Evolutionary conservation across 345 rosid genomes (phyloP), one percentile per base, ranked within the genome.

Genomic region (Eutrema heterophyllum): DNA sequence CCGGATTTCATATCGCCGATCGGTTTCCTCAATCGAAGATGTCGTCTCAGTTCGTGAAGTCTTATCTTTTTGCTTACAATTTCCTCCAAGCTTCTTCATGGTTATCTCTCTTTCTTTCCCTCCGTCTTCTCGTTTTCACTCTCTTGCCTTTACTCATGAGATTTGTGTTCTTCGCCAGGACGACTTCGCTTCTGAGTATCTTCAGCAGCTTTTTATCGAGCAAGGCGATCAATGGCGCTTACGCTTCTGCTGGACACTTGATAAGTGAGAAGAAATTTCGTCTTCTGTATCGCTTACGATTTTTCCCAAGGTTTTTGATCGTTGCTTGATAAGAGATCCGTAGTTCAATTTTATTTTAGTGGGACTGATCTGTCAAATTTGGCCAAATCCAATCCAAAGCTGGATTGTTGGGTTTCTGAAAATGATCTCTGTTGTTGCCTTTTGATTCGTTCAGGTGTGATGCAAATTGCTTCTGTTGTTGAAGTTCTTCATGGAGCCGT

Each of bases 401-500:
- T 64, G 39, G 58, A 16, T 45, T 46, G 41, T 38, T 58, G 52
- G 21, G 21, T 16, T 32, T 40, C 2, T 67, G 68, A 48, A 18
- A 38, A 5, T 59, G 61, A 21, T 16, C 13, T 60, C 0, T 51
- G 24, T 43, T 52, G 39, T 59, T 54, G 70, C 36, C 15, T 69
- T 44, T 29, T 57, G 27, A 60, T 39, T 30, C 5, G 58, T 61
- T 62, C 70, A 90, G 97, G 87, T 83, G 67, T 86, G 67, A 75
- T 91, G 14, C 94, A 91, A 73, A 63, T 72, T 43, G 80, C 21
- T 77, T 75, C 91, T 10, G 77, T 91, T 78, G 67, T 88, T 82
- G 98, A 91, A 80, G 89, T 89, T 55, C 58, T 91, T 68, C 96
- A 94, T 77, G 97, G 93, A 82, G 98, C 89, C 21, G 36, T 84